phyloP scores from a whole-genome alignment of 2,329 filamentous ascomycete genomes.

The Cordyceps sp. region DNA sequence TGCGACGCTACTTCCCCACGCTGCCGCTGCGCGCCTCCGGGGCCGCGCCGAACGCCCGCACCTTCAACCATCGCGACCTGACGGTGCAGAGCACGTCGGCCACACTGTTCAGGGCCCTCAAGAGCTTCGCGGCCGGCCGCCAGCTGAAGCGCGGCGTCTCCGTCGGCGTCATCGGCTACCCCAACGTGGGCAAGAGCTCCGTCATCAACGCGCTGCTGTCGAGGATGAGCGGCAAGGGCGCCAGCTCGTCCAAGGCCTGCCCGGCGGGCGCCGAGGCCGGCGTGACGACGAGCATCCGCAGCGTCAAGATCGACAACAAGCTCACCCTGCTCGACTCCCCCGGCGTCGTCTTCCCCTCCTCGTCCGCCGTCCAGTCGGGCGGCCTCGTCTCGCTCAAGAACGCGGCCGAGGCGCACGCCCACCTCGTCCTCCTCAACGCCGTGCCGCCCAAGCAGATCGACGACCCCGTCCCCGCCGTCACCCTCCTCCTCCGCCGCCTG shows the following conservation, averaged over 20 bases:
- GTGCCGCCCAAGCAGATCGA: conserved; percentile 88
- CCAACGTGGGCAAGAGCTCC: conserved; percentile 91
- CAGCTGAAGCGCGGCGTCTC: conserved; percentile 80
- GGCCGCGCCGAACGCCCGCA: conserved; percentile 70
- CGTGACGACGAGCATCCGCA: conserved; percentile 73
- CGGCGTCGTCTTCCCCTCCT: conserved; percentile 80
- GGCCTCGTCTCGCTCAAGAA: conserved; percentile 37
- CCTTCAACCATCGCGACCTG: conserved; percentile 81
- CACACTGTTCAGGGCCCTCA: conserved; percentile 74
- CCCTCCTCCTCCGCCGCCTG: conserved; percentile 66
- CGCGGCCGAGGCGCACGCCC: conserved; percentile 58
- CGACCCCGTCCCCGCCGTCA: conserved; percentile 78
- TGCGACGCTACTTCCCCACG: conserved; percentile 82
- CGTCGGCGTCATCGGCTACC: conserved; percentile 88
- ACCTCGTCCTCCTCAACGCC: conserved; percentile 76
- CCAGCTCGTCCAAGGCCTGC: conserved; percentile 45
- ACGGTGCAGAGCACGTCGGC: conserved; percentile 75
- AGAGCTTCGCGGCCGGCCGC: conserved; percentile 69
- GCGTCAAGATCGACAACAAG: conserved; percentile 90
- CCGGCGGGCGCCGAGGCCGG: conserved; percentile 84
- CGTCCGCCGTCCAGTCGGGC: conserved; percentile 20
- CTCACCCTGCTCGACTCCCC: conserved; percentile 87
- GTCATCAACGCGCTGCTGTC: conserved; percentile 87
- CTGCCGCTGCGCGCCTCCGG: conserved; percentile 74
- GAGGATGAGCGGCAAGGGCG: conserved; percentile 50